A percentile compares a stretch with the other conserved stretches of the same genome.
These are phyloP conservation scores for Atalantia buxifolia DNA, from an alignment of 345 rosid species.

Conservation along the genomic window DNA sequence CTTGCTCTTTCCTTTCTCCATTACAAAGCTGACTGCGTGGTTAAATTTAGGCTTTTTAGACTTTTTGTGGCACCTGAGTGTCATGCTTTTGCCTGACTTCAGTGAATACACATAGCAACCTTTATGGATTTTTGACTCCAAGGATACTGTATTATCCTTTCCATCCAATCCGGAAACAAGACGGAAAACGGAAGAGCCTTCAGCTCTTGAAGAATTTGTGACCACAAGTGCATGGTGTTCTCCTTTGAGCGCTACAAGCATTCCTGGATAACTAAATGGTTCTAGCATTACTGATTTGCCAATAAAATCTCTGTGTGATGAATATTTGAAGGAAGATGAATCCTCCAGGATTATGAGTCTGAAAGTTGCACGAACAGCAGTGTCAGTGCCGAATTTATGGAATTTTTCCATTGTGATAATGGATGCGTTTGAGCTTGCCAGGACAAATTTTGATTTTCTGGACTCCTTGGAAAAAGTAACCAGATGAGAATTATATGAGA, in stretches of 20 bases:
- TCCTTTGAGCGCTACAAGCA: conserved; percentile 45
- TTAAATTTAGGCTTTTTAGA: conserved; percentile 23
- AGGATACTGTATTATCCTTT: conserved; percentile 44
- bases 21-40: conserved; percentile 49
- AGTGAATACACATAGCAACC: conserved; percentile 55
- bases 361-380: conserved; percentile 60
- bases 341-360: conserved; percentile 41
- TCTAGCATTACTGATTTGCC: conserved; percentile 66
- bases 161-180: conserved; percentile 70
- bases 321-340: conserved; percentile 5
- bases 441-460: conserved; percentile 37
- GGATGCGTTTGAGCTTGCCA: conserved; percentile 53
- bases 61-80: conserved; percentile 44
- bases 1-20: conserved; percentile 42
- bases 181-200: conserved; percentile 40
- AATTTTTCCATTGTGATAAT: conserved; percentile 49
- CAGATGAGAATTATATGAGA: conserved; percentile 44
- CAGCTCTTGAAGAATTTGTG: conserved; percentile 20
- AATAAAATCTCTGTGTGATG: conserved; percentile 23
- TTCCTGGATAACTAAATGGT: conserved; percentile 78
- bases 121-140: conserved; percentile 43
- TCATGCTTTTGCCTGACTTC: conserved; percentile 30
- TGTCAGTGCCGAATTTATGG: conserved; percentile 54
- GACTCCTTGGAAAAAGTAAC: conserved; percentile 57
- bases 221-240: conserved; percentile 32